Conservation (phyloP, 2,329 filamentous ascomycete genomes). For the Purpureocillium takamizusanense region DNA sequence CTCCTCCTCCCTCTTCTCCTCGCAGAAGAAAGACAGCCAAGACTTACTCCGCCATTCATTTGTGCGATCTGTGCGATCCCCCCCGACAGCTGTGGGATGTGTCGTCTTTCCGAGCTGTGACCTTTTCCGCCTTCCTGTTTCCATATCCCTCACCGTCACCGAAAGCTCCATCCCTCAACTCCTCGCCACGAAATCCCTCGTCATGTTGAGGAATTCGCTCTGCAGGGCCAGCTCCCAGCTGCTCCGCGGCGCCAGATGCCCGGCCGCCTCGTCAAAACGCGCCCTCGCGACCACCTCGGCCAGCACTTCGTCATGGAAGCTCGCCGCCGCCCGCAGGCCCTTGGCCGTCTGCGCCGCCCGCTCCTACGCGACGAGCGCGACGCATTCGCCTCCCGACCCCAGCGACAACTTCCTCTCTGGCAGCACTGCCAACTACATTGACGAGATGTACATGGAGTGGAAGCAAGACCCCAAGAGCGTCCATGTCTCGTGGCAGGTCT, state of each 20-base stretch:
- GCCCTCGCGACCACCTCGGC: constrained; percentile 31
- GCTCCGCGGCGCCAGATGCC: constrained; percentile 43
- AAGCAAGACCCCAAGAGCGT: constrained; percentile 88
- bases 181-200: constrained; percentile 19
- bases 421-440: constrained; percentile 97
- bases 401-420: constrained; percentile 96
- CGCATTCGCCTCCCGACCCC: constrained; percentile 56
- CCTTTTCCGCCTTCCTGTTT: constrained; percentile 11
- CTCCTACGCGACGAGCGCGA: constrained; percentile 44
- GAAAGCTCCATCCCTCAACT: constrained; percentile 3
- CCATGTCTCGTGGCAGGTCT: constrained; percentile 97
- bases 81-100: constrained; percentile 21
- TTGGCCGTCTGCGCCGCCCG: constrained; percentile 40
- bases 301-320: constrained; percentile 32
- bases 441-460: constrained; percentile 99
- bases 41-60: constrained; percentile 43
- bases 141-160: background rate
- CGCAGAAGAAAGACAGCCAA: background rate
- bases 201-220: constrained; percentile 66
- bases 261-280: constrained; percentile 26
- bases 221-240: constrained; percentile 57
- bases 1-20: constrained; percentile 5
- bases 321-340: constrained; percentile 37
- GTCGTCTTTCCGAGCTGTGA: constrained; percentile 12
- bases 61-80: constrained; percentile 16